Evolutionary conservation across 2,329 filamentous ascomycete species (phyloP), one percentile per base, ranked within the genome.

Genomic region (Pezizomycotina sp.): DNA sequence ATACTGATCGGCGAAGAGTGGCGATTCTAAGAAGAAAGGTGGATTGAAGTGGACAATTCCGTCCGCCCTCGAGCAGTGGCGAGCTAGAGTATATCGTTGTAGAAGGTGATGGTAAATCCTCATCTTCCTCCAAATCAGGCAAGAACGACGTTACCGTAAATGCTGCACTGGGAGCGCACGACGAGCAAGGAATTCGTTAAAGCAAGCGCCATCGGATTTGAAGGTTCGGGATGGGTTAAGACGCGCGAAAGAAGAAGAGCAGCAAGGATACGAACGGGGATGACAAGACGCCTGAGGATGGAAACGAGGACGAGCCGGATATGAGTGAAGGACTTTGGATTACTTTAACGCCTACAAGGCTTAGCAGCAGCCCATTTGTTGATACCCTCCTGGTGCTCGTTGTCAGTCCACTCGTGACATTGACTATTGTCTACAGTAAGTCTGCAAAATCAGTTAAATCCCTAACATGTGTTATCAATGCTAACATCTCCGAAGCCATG

Each of bases 361-460:
- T 76, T 60, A 86, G 82, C 46, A 77, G 78, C 4, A 91, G 77
- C 49, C 84, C 89, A 0, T 92, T 98, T 61, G 84, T 95, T 49
- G 89, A 98, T 55, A 95, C 86, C 0, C 67, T 98, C 2, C 65
- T 95, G n/a, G 83, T 98, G 6, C 64, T 98, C n/a, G 83, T 98
- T 20, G 74, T 95, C 35, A 93, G 84, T 52, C 89, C 89, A 5
- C 60, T 98, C 9, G 75, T 95, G 34, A 95, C 89, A 1, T 60
- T 98, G 51, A 91, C 82, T 3, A 75, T 93, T 4, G 86, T 98
- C 2, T 95, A 95, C 29, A 49, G 43, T 42, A 32, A 34, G 43
- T 47, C 28, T 27, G n/a, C 16, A 10, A 10, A 6, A n/a, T 15
- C 27, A 15, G 13, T 14, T 16, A 16, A n/a, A 9, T 15, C 12